A percentile compares a stretch with the other conserved stretches of the same genome.
phyloP scores from a whole-genome alignment of 805 yeast species.

The Candida sanyiensis region DNA sequence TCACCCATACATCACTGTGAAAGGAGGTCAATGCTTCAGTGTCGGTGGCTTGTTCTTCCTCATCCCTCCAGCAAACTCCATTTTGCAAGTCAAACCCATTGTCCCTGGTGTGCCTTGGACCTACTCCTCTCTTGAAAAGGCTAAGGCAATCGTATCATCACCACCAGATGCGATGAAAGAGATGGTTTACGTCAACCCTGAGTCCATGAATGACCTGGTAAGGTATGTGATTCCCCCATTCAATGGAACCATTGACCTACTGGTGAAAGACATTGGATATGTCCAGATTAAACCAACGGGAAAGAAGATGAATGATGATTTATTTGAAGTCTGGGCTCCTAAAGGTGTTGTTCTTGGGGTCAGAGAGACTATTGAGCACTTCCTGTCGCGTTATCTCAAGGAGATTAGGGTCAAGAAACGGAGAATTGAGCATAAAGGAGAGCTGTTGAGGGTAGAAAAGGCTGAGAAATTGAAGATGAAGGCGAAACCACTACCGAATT shows the following conservation, averaged over 20 bases:
- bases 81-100: slow-evolving; percentile 43
- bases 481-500: slow-evolving; percentile 19
- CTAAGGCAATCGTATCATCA: slow-evolving; percentile 25
- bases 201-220: slow-evolving; percentile 29
- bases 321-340: slow-evolving; percentile 51
- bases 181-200: slow-evolving; percentile 25
- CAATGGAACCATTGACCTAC: slow-evolving; percentile 58
- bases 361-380: slow-evolving; percentile 45
- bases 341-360: slow-evolving; percentile 47
- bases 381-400: slow-evolving; percentile 28
- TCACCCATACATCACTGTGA: slow-evolving; percentile 31
- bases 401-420: slow-evolving; percentile 27
- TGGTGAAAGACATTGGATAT: slow-evolving; percentile 60
- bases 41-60: slow-evolving; percentile 60
- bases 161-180: slow-evolving; percentile 26
- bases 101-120: slow-evolving; percentile 31
- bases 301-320: slow-evolving; percentile 26
- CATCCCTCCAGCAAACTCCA: slow-evolving; percentile 45
- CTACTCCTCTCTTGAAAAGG: slow-evolving; percentile 30
- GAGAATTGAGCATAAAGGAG: slow-evolving; percentile 14
- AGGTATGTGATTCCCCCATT: slow-evolving; percentile 66
- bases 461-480: slow-evolving; percentile 18
- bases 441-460: slow-evolving; percentile 8
- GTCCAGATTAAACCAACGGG: slow-evolving; percentile 59
- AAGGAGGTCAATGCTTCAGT: slow-evolving; percentile 41